Evolutionary conservation across 2,329 filamentous ascomycete genomes (phyloP).

Genomic region (Triangularia verruculosa): DNA sequence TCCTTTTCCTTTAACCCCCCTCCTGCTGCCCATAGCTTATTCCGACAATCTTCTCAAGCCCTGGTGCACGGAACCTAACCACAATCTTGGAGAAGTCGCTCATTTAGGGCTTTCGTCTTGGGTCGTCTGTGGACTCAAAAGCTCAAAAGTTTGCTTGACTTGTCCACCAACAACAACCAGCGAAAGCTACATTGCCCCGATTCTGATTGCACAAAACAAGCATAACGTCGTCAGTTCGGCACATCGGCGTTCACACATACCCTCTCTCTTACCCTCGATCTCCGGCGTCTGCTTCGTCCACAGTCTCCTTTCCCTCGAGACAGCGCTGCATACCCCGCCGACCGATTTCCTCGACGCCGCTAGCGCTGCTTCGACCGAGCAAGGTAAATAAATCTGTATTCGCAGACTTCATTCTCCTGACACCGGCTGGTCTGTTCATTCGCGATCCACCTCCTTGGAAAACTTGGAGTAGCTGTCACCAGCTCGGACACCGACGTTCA

Average conservation of each 20-base stretch:
- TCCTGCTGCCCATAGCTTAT: slow-evolving; percentile 14
- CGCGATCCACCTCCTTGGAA: neutral
- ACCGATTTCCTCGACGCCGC: slow-evolving; percentile 11
- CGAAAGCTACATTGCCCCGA: slow-evolving; percentile 2
- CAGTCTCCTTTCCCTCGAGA: slow-evolving; percentile 7
- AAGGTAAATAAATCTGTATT: slow-evolving; percentile 5
- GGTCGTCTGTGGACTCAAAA: slow-evolving; percentile 18
- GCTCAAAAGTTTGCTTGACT: slow-evolving; percentile 15
- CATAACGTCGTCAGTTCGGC: slow-evolving; percentile 12
- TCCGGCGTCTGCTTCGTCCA: slow-evolving; percentile 2
- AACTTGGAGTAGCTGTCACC: neutral
- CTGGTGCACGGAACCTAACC: slow-evolving; percentile 14
- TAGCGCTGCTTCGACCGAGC: neutral
- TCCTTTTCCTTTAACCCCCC: slow-evolving; percentile 16
- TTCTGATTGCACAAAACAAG: slow-evolving; percentile 17
- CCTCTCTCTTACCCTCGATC: slow-evolving; percentile 15
- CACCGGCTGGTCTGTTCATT: neutral
- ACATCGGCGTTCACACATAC: slow-evolving; percentile 10
- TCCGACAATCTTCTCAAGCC: slow-evolving; percentile 10
- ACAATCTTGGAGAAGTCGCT: slow-evolving; percentile 17
- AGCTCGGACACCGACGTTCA: neutral
- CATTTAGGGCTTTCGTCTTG: slow-evolving; percentile 18
- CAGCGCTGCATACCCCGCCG: slow-evolving; percentile 9
- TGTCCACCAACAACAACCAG: neutral
- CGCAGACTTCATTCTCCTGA: slow-evolving; percentile 1